Base-by-base conservation (phyloP, 768 basidiomycete species). In the Gymnopilus dilepis region DNA sequence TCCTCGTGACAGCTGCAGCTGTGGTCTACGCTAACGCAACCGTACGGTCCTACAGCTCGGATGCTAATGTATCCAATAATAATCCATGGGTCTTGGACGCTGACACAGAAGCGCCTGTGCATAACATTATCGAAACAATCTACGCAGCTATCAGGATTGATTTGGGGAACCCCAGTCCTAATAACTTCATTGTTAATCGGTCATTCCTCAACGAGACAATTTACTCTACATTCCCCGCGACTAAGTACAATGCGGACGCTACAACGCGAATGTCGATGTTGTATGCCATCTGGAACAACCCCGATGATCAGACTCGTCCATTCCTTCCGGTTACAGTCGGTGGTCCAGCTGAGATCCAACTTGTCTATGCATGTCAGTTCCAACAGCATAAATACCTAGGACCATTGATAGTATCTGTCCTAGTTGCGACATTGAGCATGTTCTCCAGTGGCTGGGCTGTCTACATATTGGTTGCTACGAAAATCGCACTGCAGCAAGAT, bases 151-250 rank as follows among this genome's bases (percentile, higher is more conserved):
- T 70, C n/a, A 67, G 70, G 38, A 56, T 74, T 15, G 73, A 73
- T 34, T 58, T 74, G 1, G 73, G 73, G 3, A 73, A 71, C 41
- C 65, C 62, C 19, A 67, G 65, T n/a, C 60, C 68, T 0, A 73
- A 73, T 57, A 74, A 74, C 60, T 70, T 74, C 60, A 56, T 74
- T 11, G 60, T 70, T 30, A 61, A 71, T 55, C 64, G 57, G n/a
- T 31, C 52, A 3, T 53, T 59, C 13, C 54, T 58, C n/a, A 58
- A 66, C 28, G 26, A 37, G 13, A 65, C 58, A 1, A 57, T 69
- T 24, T 17, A 34, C 12, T 6, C 55, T 4, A 24, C 15, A 5
- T 65, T 69, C 37, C 64, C 66, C 2, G 59, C 22, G 15, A 65
- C 66, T n/a, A 19, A 50, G 15, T 56, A 38, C 19, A 63, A 54